phyloP scores from a whole-genome alignment of 164 flowering plant species.

The Magnolia officinalis region DNA sequence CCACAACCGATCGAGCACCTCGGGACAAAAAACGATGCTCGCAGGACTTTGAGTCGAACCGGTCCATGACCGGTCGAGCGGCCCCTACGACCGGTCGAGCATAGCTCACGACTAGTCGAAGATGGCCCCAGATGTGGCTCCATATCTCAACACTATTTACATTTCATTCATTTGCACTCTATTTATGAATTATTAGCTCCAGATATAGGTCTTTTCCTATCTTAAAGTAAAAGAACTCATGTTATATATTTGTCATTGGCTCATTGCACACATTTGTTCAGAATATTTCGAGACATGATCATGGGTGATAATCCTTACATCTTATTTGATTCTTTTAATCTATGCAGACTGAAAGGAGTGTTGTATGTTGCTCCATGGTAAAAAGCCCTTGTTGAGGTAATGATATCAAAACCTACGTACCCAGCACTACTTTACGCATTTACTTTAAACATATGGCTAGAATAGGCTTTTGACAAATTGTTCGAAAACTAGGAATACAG shows the following conservation, averaged over 20 bases:
- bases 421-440: neutral
- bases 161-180: neutral
- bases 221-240: no score
- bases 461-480: neutral
- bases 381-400: slow-evolving; percentile 65
- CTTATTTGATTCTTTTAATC: neutral
- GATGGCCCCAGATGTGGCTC: no score
- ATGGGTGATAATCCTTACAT: neutral
- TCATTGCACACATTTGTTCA: neutral
- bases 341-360: slow-evolving; percentile 56
- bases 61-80: no score
- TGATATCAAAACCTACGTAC: neutral
- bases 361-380: slow-evolving; percentile 48
- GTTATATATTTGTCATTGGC: no score
- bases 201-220: neutral
- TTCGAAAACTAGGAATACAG: no score
- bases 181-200: neutral
- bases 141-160: no score
- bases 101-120: no score
- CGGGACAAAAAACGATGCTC: no score
- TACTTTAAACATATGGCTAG: neutral
- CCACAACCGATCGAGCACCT: no score
- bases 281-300: neutral
- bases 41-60: no score
- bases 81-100: no score